Evolutionary conservation across 306 rosid genomes (phyloP).

Genomic region (Sphenostylis stenocarpa): DNA sequence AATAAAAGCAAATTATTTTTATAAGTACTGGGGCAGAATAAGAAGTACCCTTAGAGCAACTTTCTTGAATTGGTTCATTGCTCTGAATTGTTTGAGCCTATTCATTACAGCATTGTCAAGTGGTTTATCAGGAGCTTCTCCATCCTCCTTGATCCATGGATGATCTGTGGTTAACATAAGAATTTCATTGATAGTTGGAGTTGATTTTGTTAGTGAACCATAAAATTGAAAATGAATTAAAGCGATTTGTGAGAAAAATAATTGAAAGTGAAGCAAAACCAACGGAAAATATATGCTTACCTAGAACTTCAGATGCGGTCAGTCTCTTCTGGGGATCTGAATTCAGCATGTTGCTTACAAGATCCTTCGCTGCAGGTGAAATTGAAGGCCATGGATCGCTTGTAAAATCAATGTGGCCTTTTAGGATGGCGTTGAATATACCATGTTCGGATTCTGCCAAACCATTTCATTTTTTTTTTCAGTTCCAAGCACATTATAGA

Average conservation of each 20-base stretch:
- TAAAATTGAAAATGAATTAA: not conserved
- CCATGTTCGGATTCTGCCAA: conserved; percentile 44
- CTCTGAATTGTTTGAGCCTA: conserved; percentile 86
- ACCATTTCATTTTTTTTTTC: not conserved
- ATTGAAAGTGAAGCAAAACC: not conserved
- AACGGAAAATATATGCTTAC: conserved; percentile 36
- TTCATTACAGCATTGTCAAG: conserved; percentile 78
- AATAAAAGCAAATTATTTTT: not conserved
- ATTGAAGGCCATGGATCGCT: conserved; percentile 92
- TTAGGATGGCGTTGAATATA: conserved; percentile 47
- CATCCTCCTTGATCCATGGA: conserved; percentile 81
- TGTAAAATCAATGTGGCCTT: conserved; percentile 69
- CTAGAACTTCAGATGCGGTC: conserved; percentile 66
- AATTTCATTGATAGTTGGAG: not conserved
- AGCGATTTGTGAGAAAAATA: not conserved
- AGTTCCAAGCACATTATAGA: not conserved
- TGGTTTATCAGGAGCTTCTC: conserved; percentile 55
- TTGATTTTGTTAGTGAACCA: not conserved
- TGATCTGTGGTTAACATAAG: conserved; percentile 45
- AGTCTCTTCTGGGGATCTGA: conserved; percentile 71
- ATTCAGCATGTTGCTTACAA: conserved; percentile 75
- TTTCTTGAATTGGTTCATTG: conserved; percentile 53
- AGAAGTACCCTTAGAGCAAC: conserved; percentile 43
- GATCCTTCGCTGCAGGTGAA: conserved; percentile 80
- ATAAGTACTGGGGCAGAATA: not conserved